These are phyloP conservation scores for Discostella stelligeroides DNA, from an alignment of 108 stramenopile genomes.

Conservation along the genomic window DNA sequence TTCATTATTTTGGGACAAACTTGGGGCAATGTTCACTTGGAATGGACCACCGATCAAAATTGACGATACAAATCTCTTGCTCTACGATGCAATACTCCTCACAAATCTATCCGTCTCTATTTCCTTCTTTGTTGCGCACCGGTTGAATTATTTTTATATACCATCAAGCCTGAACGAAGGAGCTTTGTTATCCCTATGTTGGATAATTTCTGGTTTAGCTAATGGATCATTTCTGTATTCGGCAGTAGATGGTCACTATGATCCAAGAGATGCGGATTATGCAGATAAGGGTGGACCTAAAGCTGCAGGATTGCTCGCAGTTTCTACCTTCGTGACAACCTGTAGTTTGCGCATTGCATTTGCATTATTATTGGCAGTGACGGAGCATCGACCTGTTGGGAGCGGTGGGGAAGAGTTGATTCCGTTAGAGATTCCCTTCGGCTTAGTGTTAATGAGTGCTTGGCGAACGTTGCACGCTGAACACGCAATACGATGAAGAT, in stretches of 20 bases:
- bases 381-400: conserved; percentile 62
- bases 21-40: too few species aligned
- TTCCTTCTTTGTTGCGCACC: conserved; percentile 72
- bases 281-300: conserved; percentile 63
- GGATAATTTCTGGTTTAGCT: conserved; percentile 64
- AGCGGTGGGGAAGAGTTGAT: conserved; percentile 56
- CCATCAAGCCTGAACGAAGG: conserved; percentile 60
- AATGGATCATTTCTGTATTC: conserved; percentile 62
- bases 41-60: conserved; percentile 53
- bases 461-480: conserved; percentile 64
- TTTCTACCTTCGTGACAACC: conserved; percentile 56
- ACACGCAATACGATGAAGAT: background rate
- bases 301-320: conserved; percentile 55
- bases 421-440: conserved; percentile 66
- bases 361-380: conserved; percentile 48
- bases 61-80: conserved; percentile 58
- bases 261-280: conserved; percentile 12
- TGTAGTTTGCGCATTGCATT: conserved; percentile 57
- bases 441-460: conserved; percentile 60
- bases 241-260: conserved; percentile 70
- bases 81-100: conserved; percentile 67
- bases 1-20: background rate
- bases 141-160: conserved; percentile 51
- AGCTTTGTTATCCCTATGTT: conserved; percentile 55
- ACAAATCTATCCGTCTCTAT: conserved; percentile 62